Evolutionary conservation across 78 protist genomes (phyloP).

Genomic region (Dictyostelium capitatum): DNA sequence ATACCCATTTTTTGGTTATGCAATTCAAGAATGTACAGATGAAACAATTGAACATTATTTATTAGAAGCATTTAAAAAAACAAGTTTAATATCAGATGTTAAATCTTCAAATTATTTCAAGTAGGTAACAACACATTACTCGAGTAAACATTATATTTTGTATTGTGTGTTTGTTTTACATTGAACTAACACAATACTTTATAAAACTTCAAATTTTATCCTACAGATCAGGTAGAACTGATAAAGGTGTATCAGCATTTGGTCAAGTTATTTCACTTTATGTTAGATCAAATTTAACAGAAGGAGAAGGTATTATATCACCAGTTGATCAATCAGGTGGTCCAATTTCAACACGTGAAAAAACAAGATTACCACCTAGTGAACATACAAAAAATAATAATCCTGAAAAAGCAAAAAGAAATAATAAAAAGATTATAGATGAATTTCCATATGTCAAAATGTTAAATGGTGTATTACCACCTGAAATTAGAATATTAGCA

Average conservation of each 20-base stretch:
- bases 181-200: neutral
- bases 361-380: neutral
- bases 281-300: slow-evolving; percentile 68
- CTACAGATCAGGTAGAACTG: slow-evolving; percentile 82
- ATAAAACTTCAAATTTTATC: too few relatives aligned
- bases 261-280: slow-evolving; percentile 79
- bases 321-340: slow-evolving; percentile 26
- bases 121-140: slow-evolving; percentile 10
- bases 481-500: slow-evolving; percentile 45
- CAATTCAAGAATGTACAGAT: slow-evolving; percentile 58
- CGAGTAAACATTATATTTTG: too few relatives aligned
- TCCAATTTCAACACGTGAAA: neutral
- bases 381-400: slow-evolving; percentile 18
- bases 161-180: neutral
- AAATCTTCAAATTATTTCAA: slow-evolving; percentile 60
- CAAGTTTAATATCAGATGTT: slow-evolving; percentile 61
- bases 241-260: slow-evolving; percentile 84
- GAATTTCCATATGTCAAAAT: slow-evolving; percentile 68
- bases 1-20: slow-evolving; percentile 77
- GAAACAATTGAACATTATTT: slow-evolving; percentile 79
- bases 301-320: slow-evolving; percentile 46
- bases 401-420: neutral
- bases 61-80: slow-evolving; percentile 49
- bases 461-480: slow-evolving; percentile 77
- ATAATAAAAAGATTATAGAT: slow-evolving; percentile 6